Evolutionary conservation across 1,284 basidiomycete genomes (phyloP).

Genomic region (Porodaedalea pini): DNA sequence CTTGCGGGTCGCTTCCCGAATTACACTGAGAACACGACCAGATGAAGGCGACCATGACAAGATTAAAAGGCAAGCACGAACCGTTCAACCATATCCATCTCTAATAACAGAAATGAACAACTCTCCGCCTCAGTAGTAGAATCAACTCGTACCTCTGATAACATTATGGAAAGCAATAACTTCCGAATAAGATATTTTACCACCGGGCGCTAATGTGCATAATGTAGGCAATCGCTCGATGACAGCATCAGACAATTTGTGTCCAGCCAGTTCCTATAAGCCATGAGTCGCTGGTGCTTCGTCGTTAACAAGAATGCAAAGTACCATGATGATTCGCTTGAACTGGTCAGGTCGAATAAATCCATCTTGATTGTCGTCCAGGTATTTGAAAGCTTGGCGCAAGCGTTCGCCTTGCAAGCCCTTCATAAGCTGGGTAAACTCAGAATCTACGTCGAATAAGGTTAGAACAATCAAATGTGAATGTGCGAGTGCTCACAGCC

Average conservation of each 20-base stretch:
- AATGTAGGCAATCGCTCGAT: slow-evolving; percentile 87
- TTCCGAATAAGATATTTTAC: slow-evolving; percentile 91
- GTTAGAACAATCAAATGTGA: slow-evolving; percentile 13
- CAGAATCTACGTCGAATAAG: slow-evolving; percentile 58
- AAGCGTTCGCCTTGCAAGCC: slow-evolving; percentile 93
- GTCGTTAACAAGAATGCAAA: slow-evolving; percentile 25
- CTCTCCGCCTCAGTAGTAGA: too few species aligned
- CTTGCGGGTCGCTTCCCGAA: slow-evolving; percentile 83
- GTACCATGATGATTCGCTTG: slow-evolving; percentile 85
- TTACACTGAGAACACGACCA: slow-evolving; percentile 46
- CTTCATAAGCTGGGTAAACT: slow-evolving; percentile 97
- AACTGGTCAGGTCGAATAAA: slow-evolving; percentile 91
- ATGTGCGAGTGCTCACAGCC: slow-evolving; percentile 62
- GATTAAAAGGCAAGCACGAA: slow-evolving; percentile 30
- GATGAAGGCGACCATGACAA: slow-evolving; percentile 16
- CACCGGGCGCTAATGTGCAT: slow-evolving; percentile 81
- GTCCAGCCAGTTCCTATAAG: slow-evolving; percentile 82
- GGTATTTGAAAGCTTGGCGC: slow-evolving; percentile 87
- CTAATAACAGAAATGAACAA: slow-evolving; percentile 35
- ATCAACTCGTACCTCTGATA: slow-evolving; percentile 57
- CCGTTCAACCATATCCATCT: slow-evolving; percentile 96
- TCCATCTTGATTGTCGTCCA: slow-evolving; percentile 86
- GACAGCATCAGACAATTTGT: slow-evolving; percentile 90
- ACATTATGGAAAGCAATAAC: slow-evolving; percentile 96
- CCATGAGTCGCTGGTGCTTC: neutral